These are phyloP conservation scores for Petrea volubilis DNA, from an alignment of 257 asterid species.

Conservation along the genomic window DNA sequence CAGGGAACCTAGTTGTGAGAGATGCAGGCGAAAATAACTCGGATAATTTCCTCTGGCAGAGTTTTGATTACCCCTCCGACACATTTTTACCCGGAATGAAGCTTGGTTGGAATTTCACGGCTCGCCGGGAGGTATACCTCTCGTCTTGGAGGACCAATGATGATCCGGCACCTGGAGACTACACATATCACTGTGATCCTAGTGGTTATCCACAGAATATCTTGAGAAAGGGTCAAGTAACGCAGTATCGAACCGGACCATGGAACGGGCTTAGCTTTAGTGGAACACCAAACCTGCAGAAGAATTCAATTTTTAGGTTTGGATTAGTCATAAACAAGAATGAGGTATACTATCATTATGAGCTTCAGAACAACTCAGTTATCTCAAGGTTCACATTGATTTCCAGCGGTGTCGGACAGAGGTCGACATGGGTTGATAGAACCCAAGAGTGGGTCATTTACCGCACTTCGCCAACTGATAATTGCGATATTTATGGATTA, in stretches of 20 bases:
- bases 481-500: constrained; percentile 28
- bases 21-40: constrained; percentile 30
- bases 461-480: constrained; percentile 22
- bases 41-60: constrained; percentile 49
- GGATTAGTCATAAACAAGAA: constrained; percentile 11
- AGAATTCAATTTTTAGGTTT: constrained; percentile 9
- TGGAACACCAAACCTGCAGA: constrained; percentile 24
- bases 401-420: constrained; percentile 18
- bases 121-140: constrained; percentile 28
- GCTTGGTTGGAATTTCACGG: constrained; percentile 38
- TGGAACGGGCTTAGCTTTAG: constrained; percentile 48
- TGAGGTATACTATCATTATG: constrained; percentile 27
- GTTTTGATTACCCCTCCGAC: constrained; percentile 51
- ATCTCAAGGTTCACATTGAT: constrained; percentile 19
- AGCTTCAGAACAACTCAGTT: constrained; percentile 29
- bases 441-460: constrained; percentile 26
- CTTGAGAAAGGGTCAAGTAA: constrained; percentile 1
- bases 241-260: constrained; percentile 26
- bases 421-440: constrained; percentile 35
- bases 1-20: constrained; percentile 50
- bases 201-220: constrained; percentile 38
- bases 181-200: constrained; percentile 31
- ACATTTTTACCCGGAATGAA: constrained; percentile 53
- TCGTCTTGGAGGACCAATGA: constrained; percentile 41
- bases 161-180: constrained; percentile 44